phyloP scores from a whole-genome alignment of 306 rosid genomes.

The Malus sylvestris region DNA sequence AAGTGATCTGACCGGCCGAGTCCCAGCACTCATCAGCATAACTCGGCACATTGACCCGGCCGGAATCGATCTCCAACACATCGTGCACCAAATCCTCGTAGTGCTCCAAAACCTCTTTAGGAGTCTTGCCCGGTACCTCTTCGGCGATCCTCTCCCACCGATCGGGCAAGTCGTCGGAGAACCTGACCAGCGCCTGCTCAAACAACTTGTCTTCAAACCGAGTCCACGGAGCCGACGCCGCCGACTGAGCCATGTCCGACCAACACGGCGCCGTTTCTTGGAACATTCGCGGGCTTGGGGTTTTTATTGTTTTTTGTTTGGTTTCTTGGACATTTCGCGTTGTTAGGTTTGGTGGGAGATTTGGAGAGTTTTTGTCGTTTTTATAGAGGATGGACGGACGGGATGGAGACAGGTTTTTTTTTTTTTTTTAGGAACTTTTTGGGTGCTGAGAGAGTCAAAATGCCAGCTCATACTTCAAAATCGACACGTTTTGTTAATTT shows the following conservation, averaged over 20 bases:
- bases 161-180: conserved; percentile 49
- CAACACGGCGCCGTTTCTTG: conserved; percentile 26
- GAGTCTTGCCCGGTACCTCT: conserved; percentile 51
- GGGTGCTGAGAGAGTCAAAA: background rate
- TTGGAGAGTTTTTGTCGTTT: conserved; percentile 15
- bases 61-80: conserved; percentile 64
- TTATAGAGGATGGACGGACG: background rate
- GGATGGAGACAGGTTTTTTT: background rate
- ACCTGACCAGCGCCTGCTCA: conserved; percentile 57
- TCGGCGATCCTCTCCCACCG: conserved; percentile 72
- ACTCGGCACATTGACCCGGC: conserved; percentile 57
- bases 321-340: conserved; percentile 51
- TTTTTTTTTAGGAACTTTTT: background rate
- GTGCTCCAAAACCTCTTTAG: conserved; percentile 46
- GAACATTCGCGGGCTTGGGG: conserved; percentile 22
- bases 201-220: conserved; percentile 64
- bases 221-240: conserved; percentile 49
- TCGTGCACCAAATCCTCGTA: conserved; percentile 64
- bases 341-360: too few species aligned
- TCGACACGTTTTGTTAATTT: conserved; percentile 61
- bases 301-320: background rate
- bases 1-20: conserved; percentile 57
- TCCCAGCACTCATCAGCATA: conserved; percentile 69
- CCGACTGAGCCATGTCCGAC: conserved; percentile 22
- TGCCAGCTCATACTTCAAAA: conserved; percentile 34